Percentiles rank a stretch among this genome's conserved stretches.
Evolutionary conservation across 768 basidiomycete species (phyloP).

Genomic region (Calvatia gigantea): DNA sequence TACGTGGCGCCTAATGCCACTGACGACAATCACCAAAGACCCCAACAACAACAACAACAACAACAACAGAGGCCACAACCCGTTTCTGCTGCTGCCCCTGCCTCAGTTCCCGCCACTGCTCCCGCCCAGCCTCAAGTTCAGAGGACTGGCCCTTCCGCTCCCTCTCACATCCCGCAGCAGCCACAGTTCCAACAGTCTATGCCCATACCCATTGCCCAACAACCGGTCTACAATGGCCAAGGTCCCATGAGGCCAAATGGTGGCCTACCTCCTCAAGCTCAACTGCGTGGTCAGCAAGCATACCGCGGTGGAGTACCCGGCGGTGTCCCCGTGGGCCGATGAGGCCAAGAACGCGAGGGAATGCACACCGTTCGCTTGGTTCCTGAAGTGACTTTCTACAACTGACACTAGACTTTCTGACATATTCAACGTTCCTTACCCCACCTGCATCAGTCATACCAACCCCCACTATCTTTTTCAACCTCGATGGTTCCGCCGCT

Average conservation of each 20-base stretch:
- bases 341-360: conserved; percentile 16
- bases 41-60: conserved; percentile 26
- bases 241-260: conserved; percentile 20
- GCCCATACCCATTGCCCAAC: conserved; percentile 6
- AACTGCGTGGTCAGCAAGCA: conserved; percentile 26
- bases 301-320: conserved; percentile 34
- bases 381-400: conserved; percentile 1
- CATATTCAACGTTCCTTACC: background rate
- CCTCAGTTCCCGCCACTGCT: conserved; percentile 16
- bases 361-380: conserved; percentile 6
- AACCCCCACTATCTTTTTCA: background rate
- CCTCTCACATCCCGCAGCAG: background rate
- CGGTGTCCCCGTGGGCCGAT: conserved; percentile 28
- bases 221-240: conserved; percentile 12
- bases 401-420: conserved; percentile 2
- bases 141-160: conserved; percentile 5
- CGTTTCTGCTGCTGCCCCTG: conserved; percentile 16
- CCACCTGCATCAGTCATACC: conserved; percentile 3
- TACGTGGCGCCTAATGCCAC: conserved; percentile 81
- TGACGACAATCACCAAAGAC: conserved; percentile 38
- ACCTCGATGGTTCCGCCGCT: background rate
- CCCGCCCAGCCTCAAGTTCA: conserved; percentile 11
- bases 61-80: conserved; percentile 21
- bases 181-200: conserved; percentile 18
- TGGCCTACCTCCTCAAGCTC: conserved; percentile 12